A percentile compares a stretch with the other conserved stretches of the same genome.
Conservation (phyloP, 2,329 filamentous ascomycete genomes). For the Fusarium humuli region DNA sequence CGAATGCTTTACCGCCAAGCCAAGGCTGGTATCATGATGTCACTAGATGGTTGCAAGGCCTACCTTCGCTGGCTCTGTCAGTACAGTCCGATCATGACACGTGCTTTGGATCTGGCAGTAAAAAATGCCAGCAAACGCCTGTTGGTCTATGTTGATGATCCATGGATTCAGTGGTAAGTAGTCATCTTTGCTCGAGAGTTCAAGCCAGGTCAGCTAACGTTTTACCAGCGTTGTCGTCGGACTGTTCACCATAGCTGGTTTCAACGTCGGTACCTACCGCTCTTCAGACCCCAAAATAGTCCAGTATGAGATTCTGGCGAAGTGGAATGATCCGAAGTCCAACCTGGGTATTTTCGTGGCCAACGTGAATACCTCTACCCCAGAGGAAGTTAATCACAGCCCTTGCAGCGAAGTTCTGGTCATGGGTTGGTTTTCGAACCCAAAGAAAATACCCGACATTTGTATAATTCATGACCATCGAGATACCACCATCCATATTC, state of each 20-base stretch:
- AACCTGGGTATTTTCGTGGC: not conserved
- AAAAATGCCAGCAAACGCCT: not conserved
- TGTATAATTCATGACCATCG: too few species aligned
- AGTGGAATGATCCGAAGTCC: not conserved
- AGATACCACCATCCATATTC: not conserved
- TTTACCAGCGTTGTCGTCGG: rapidly evolving
- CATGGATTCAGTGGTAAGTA: not conserved
- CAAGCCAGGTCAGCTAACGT: not conserved
- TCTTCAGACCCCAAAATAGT: not conserved
- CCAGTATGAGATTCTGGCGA: not conserved
- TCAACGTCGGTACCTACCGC: not conserved
- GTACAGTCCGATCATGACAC: not conserved
- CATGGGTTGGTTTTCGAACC: not conserved
- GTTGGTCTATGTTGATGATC: not conserved
- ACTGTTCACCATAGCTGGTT: not conserved
- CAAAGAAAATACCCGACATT: rapidly evolving
- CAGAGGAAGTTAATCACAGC: too few species aligned
- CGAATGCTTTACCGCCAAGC: not conserved
- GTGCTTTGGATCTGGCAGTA: not conserved
- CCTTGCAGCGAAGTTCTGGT: rapidly evolving
- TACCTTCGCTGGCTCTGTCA: not conserved
- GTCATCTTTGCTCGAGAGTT: too few species aligned
- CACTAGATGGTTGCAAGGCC: too few species aligned
- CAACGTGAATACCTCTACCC: not conserved
- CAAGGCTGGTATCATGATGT: too few species aligned